These are phyloP conservation scores for Leersia perrieri DNA, from an alignment of 176 grass and related monocot species.

Conservation along the genomic window DNA sequence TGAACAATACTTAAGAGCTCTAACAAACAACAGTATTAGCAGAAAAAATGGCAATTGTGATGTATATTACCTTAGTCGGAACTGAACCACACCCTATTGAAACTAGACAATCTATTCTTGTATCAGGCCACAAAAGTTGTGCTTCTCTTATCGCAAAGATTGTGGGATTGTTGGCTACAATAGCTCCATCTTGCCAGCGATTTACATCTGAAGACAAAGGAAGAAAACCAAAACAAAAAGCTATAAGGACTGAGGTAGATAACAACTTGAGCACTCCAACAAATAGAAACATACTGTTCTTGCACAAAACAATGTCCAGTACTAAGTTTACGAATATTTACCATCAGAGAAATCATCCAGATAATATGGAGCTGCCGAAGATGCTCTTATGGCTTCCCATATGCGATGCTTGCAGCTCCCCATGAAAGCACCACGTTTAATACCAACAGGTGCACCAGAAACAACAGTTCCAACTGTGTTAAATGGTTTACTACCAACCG, in stretches of 20 bases:
- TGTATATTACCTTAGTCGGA: constrained; percentile 75
- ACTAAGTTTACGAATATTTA: constrained; percentile 39
- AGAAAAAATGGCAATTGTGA: not conserved
- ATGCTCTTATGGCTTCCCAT: constrained; percentile 98
- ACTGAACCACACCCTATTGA: constrained; percentile 94
- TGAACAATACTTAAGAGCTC: not conserved
- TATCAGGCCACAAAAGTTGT: constrained; percentile 96
- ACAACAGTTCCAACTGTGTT: constrained; percentile 44
- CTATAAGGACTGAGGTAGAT: constrained; percentile 14
- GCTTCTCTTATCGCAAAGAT: constrained; percentile 99
- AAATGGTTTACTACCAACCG: constrained; percentile 56
- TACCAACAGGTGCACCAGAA: constrained; percentile 64
- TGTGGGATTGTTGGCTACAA: constrained; percentile 97
- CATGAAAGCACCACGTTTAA: constrained; percentile 85
- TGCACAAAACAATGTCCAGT: constrained; percentile 10
- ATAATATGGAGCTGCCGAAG: constrained; percentile 99
- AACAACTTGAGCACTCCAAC: not conserved
- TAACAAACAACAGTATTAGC: not conserved
- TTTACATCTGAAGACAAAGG: constrained; percentile 64
- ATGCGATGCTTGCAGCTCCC: constrained; percentile 92
- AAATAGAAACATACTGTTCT: constrained; percentile 13
- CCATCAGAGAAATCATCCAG: constrained; percentile 97
- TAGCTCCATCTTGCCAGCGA: constrained; percentile 98
- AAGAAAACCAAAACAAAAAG: constrained; percentile 16
- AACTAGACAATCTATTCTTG: constrained; percentile 89